Percentiles rank a stretch among this genome's conserved stretches.
These are phyloP conservation scores for Phytophthora sp. DNA, from an alignment of 352 stramenopile genomes.

Conservation along the genomic window DNA sequence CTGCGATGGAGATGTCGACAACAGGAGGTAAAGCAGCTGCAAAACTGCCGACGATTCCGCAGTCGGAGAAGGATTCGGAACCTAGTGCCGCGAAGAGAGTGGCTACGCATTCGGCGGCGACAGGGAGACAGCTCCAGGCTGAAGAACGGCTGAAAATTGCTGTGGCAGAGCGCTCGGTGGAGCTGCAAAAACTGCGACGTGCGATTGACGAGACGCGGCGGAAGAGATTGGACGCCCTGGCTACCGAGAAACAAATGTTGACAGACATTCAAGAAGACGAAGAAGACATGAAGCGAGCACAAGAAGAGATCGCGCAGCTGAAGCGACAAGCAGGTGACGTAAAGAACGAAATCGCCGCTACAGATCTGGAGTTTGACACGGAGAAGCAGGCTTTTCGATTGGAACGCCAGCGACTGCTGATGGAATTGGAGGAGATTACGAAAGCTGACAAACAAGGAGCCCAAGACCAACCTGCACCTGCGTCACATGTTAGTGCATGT, in stretches of 20 bases:
- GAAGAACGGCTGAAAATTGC: constrained; percentile 73
- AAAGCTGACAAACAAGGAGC: constrained; percentile 44
- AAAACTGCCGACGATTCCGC: constrained; percentile 8
- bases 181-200: constrained; percentile 60
- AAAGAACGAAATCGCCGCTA: constrained; percentile 47
- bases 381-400: constrained; percentile 56
- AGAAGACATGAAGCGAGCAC: constrained; percentile 41
- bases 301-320: constrained; percentile 48
- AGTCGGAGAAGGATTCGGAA: constrained; percentile 14
- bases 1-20: constrained; percentile 2
- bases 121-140: constrained; percentile 68
- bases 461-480: constrained; percentile 6
- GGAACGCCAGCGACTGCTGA: constrained; percentile 52
- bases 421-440: constrained; percentile 55
- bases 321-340: constrained; percentile 44
- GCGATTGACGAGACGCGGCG: constrained; percentile 55
- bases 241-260: constrained; percentile 48
- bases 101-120: not conserved
- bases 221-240: constrained; percentile 47
- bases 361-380: constrained; percentile 52
- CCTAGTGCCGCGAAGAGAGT: not conserved
- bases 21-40: constrained; percentile 8
- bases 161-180: constrained; percentile 47
- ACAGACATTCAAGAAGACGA: constrained; percentile 51
- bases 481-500: constrained; percentile 26